Conservation (phyloP, 139 green algal species). For the Volvox africanus region DNA sequence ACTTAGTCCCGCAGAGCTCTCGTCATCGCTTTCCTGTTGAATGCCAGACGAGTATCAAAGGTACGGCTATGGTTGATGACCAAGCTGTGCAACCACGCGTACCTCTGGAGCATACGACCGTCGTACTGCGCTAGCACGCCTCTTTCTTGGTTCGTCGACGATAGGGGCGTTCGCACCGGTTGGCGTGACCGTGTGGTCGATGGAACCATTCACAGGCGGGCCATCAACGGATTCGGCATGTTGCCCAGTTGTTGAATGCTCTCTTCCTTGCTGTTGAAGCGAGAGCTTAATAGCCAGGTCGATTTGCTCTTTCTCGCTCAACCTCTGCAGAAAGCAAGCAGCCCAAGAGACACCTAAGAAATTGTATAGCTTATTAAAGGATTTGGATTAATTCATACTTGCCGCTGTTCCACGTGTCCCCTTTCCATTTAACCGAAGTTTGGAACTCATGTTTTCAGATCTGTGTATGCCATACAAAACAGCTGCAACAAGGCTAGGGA, state of each 20-base stretch:
- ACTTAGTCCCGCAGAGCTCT: not conserved
- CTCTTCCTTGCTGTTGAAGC: not conserved
- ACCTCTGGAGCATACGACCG: not conserved
- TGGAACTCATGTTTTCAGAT: slow-evolving; percentile 19
- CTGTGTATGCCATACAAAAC: not conserved
- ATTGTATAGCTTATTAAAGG: not conserved
- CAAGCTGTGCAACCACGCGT: not conserved
- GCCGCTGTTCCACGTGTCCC: slow-evolving; percentile 5
- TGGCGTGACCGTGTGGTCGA: not conserved
- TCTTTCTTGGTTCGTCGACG: not conserved
- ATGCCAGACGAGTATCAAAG: not conserved
- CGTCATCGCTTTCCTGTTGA: slow-evolving; percentile 17
- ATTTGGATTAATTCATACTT: slow-evolving; percentile 1
- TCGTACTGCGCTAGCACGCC: not conserved
- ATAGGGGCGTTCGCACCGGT: not conserved
- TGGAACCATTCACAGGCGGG: too few species aligned
- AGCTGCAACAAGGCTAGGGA: not conserved
- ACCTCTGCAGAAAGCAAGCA: not conserved
- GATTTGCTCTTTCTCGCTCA: slow-evolving; percentile 30
- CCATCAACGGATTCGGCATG: not conserved
- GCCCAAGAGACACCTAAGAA: not conserved
- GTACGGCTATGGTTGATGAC: not conserved
- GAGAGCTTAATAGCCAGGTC: slow-evolving; percentile 8
- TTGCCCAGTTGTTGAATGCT: not conserved
- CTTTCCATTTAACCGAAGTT: slow-evolving; percentile 19